Base-by-base conservation (phyloP, 116 monocot species). In the Trichopus zeylanicus region DNA sequence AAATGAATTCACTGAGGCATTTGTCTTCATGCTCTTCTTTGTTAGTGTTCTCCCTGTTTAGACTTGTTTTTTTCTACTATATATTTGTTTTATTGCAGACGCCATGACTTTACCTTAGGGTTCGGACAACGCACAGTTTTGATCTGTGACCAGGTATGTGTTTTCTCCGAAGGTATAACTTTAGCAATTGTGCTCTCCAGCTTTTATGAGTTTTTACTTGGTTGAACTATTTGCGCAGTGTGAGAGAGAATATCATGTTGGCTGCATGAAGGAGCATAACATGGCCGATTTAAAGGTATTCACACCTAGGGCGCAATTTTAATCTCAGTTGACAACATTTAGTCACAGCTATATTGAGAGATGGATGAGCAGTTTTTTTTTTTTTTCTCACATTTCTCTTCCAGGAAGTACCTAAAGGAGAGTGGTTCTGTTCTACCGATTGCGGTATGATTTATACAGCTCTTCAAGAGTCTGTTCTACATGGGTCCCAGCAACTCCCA, bases 171-270 rank as follows among this genome's bases (percentile, higher is more conserved):
- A n/a, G 1, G 7, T 19, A 22, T 12, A 12, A 29, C 21, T 56
- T 66, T 20, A 3, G 9, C n/a, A 26, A 31, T 29, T 19, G 1
- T 37, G n/a, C 23, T 29, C 23, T 48, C 7, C 8, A 21, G 12
- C 37, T 57, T 29, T 48, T 39, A 19, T 21, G 13, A 6, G 56
- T 15, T 25, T 53, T 29, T 59, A 12, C 27, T 35, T 29, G 8
- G 8, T 5, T 11, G 8, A 2, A 4, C 52, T 62, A 26, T 55
- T 28, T 55, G 19, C 64, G 25, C 67, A 98, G 91, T 91, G 97
- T 54, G 91, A 91, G 67, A 91, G 67, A 66, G 92, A 98, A 59
- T 88, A 82, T 70, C 98, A 98, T 65, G 78, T 98, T 60, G 88
- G 85, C 5, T 98, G 98, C 54, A 66, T 98, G 61, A 98, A 73